Base-by-base conservation (phyloP, 768 basidiomycete species). In the Russula dissimulans region DNA sequence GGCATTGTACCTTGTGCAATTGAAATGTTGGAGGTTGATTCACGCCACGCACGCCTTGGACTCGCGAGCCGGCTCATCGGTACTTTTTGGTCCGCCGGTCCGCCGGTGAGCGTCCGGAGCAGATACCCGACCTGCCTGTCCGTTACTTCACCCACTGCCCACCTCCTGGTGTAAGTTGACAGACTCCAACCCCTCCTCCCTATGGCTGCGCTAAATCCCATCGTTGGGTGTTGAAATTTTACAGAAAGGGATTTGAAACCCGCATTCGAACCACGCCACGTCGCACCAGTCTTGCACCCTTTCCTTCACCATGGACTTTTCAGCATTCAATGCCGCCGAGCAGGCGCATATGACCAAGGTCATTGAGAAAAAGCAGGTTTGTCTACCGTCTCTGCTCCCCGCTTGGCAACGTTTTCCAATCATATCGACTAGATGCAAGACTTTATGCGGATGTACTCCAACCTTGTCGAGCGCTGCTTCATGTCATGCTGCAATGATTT, bases 321-420 rank as follows among this genome's bases (percentile, higher is more conserved):
- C 92, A 66, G 79, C 81, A 65, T 85, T 97, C 76, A 95, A 87
- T 74, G 71, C 83, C 31, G 83, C 92, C 64, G 95, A 97, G 73
- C 92, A 95, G 78, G 91, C 91, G n/a, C 91, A 94, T 72, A 92
- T 99, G 86, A 89, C 83, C 60, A 88, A 85, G 70, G 75, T 94
- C 69, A 93, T 99, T 56, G 95, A 98, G 77, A 94, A 91, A 78
- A 93, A 91, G 79, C 95, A 98, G 86, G 95, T 88, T 61, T 58
- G 78, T 61, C 26, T 7, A 31, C 36, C 36, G 15, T 46, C 46
- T 36, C 36, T 48, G 50, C 12, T 63, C 44, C 41, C 41, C 12
- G 6, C 39, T 46, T 32, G 39, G 31, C 45, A 38, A 36, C 26
- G 42, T 54, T 14, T 45, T 56, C 31, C 62, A 44, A 63, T 45